phyloP scores from a whole-genome alignment of 352 stramenopile species.

The Globisporangium nagaii region DNA sequence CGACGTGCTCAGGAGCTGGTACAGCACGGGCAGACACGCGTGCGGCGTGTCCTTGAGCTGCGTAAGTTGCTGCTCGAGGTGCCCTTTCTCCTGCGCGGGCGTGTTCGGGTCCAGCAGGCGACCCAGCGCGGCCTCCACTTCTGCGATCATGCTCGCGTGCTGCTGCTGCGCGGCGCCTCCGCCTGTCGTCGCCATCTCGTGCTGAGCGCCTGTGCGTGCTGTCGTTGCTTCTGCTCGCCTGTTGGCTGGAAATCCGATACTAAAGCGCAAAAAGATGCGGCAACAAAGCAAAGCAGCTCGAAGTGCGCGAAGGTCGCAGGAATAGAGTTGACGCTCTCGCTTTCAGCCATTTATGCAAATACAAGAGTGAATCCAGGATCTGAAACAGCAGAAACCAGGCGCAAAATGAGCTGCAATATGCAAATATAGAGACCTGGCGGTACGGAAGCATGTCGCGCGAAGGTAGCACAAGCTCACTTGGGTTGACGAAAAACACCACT shows the following conservation, averaged over 20 bases:
- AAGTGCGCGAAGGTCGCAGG: conserved; percentile 5
- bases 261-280: not conserved
- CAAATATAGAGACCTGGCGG: not conserved
- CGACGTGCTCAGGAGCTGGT: conserved; percentile 49
- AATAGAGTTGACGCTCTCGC: not conserved
- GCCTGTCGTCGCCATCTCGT: not conserved
- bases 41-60: conserved; percentile 48
- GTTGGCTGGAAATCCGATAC: not conserved
- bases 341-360: not conserved
- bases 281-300: too few relatives aligned
- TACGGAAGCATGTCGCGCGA: not conserved
- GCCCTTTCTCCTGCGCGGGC: conserved; percentile 30
- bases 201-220: too few relatives aligned
- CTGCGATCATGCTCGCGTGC: conserved; percentile 32
- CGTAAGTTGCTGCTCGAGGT: conserved; percentile 57
- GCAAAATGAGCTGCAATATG: not conserved
- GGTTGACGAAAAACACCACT: not conserved
- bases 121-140: conserved; percentile 54
- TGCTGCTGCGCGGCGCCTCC: not conserved
- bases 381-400: not conserved
- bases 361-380: not conserved
- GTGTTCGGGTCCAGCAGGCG: conserved; percentile 60
- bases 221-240: not conserved
- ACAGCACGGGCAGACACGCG: conserved; percentile 60
- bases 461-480: not conserved